phyloP scores from a whole-genome alignment of 306 rosid genomes.

The Styphnolobium japonicum region DNA sequence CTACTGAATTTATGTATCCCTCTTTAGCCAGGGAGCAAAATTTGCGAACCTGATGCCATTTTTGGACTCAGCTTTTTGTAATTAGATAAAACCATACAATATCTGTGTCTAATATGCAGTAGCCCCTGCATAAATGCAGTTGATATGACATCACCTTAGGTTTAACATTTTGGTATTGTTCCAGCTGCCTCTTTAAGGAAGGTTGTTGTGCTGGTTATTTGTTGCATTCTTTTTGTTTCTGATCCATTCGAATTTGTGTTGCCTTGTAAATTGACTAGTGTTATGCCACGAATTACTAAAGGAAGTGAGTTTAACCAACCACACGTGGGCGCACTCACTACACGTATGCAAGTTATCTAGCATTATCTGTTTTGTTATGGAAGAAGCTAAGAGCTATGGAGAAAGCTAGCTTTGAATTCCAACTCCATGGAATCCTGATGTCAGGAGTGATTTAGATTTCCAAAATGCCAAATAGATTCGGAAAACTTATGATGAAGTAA shows the following conservation, averaged over 20 bases:
- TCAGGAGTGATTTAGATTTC: background rate
- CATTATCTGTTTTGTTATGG: background rate
- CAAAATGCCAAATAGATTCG: background rate
- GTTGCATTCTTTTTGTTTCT: slow-evolving; percentile 1
- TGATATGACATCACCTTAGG: background rate
- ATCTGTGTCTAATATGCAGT: slow-evolving; percentile 4
- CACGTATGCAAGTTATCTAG: background rate
- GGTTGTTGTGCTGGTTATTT: slow-evolving; percentile 15
- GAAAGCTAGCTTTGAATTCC: background rate
- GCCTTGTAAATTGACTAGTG: background rate
- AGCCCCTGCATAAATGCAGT: background rate
- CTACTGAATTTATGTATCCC: slow-evolving; percentile 7
- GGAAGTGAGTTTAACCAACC: background rate
- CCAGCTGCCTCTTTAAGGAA: slow-evolving; percentile 9
- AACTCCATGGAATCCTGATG: background rate
- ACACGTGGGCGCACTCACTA: background rate
- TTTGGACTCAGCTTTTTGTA: background rate
- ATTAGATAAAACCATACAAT: slow-evolving; percentile 20
- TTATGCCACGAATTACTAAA: background rate
- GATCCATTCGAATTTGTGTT: background rate
- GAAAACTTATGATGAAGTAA: too few species aligned
- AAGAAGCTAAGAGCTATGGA: background rate
- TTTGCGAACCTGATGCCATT: background rate
- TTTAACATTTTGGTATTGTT: background rate
- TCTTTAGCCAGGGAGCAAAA: slow-evolving; percentile 25